Evolutionary conservation across 2,329 filamentous ascomycete species (phyloP).

Genomic region (Blumeriella jaapii): DNA sequence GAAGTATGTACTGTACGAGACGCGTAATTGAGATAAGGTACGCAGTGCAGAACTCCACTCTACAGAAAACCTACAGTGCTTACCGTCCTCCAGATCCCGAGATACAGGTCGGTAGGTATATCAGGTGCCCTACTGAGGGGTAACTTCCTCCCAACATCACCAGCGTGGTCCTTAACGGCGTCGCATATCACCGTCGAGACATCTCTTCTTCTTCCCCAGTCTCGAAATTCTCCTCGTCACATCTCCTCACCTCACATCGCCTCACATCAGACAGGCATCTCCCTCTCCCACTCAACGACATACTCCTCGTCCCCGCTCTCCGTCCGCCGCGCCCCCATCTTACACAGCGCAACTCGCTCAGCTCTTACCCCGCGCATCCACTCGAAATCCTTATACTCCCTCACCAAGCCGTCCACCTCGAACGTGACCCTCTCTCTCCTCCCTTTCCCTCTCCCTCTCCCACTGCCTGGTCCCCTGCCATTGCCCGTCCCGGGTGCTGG

Average conservation of each 20-base stretch:
- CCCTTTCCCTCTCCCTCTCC: conserved; percentile 28
- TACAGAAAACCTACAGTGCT: too few species aligned
- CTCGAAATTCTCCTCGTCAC: not conserved
- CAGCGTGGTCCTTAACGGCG: too few species aligned
- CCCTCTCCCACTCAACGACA: conserved; percentile 20
- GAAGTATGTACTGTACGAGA: too few species aligned
- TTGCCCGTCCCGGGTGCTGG: conserved; percentile 21
- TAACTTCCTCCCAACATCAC: too few species aligned
- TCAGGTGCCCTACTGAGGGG: too few species aligned
- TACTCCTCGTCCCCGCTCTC: conserved; percentile 22
- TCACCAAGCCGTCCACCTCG: conserved; percentile 44
- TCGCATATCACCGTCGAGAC: not conserved
- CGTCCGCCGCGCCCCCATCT: conserved; percentile 66
- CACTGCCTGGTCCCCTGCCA: conserved; percentile 29
- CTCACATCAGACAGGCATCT: conserved; percentile 10
- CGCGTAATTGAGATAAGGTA: too few species aligned
- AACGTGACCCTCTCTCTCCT: conserved; percentile 29
- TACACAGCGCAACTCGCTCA: conserved; percentile 67
- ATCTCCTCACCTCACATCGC: not conserved
- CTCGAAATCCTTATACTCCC: conserved; percentile 48
- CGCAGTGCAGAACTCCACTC: too few species aligned
- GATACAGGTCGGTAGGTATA: too few species aligned
- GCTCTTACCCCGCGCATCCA: conserved; percentile 62
- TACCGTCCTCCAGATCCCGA: too few species aligned
- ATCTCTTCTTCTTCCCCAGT: not conserved